Percentiles rank a stretch among this genome's conserved stretches.
These are phyloP conservation scores for Eutypa lata DNA, from an alignment of 2,329 filamentous ascomycete species.

Conservation along the genomic window DNA sequence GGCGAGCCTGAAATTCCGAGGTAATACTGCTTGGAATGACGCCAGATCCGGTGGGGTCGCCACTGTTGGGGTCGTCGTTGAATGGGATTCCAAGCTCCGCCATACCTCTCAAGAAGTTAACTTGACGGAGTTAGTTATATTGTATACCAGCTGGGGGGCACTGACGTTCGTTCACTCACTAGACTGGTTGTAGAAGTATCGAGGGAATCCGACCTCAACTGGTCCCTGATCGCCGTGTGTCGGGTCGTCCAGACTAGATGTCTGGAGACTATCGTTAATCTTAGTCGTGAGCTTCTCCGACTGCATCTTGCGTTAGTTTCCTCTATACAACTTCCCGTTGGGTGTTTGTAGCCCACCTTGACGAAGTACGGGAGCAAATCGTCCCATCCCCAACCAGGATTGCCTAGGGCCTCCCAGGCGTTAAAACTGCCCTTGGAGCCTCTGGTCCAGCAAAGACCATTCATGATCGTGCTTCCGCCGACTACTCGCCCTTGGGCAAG, in stretches of 20 bases:
- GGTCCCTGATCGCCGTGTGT: slow-evolving; percentile 29
- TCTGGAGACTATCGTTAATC: slow-evolving; percentile 16
- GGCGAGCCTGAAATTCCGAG: slow-evolving; percentile 37
- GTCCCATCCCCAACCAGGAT: slow-evolving; percentile 40
- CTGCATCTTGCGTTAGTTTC: slow-evolving; percentile 16
- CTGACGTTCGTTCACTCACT: slow-evolving; percentile 22
- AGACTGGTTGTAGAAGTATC: slow-evolving; percentile 37
- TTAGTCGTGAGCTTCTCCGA: slow-evolving; percentile 34
- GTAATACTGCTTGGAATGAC: slow-evolving; percentile 36
- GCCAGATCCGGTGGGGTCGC: slow-evolving; percentile 32
- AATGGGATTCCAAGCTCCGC: slow-evolving; percentile 34
- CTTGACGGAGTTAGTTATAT: slow-evolving; percentile 20
- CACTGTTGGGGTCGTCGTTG: slow-evolving; percentile 34
- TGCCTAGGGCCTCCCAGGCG: slow-evolving; percentile 39
- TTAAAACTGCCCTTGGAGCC: slow-evolving; percentile 39
- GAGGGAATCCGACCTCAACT: slow-evolving; percentile 36
- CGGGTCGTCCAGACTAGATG: slow-evolving; percentile 21
- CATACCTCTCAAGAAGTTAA: slow-evolving; percentile 34
- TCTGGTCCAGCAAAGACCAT: slow-evolving; percentile 39
- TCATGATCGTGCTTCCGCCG: slow-evolving; percentile 38
- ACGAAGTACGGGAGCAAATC: slow-evolving; percentile 46
- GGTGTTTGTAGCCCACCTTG: slow-evolving; percentile 35
- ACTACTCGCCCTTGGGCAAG: slow-evolving; percentile 36
- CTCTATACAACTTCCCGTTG: neutral
- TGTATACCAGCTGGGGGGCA: neutral